phyloP scores from a whole-genome alignment of 352 stramenopile genomes.

The Globisporangium heterothallicum region DNA sequence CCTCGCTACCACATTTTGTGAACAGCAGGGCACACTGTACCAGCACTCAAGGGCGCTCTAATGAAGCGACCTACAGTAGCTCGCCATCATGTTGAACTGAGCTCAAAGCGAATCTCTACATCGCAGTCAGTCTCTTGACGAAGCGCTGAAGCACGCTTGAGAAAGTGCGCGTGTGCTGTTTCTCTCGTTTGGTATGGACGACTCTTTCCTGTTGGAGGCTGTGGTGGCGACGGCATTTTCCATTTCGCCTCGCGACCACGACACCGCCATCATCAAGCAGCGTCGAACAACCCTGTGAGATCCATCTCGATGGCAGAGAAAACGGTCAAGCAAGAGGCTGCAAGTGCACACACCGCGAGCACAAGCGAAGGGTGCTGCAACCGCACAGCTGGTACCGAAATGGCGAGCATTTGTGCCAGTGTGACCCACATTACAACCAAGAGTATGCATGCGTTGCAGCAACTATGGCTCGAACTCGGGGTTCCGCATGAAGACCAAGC shows the following conservation, averaged over 20 bases:
- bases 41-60: background rate
- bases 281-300: too few relatives aligned
- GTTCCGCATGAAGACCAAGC: constrained; percentile 22
- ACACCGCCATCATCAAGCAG: too few relatives aligned
- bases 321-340: background rate
- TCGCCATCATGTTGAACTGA: background rate
- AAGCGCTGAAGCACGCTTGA: background rate
- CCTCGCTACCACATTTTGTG: background rate
- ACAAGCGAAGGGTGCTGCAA: background rate
- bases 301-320: background rate
- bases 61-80: background rate
- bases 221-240: constrained; percentile 2
- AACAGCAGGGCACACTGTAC: background rate
- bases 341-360: background rate
- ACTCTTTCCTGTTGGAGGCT: too few relatives aligned
- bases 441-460: constrained; percentile 17
- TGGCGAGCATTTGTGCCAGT: background rate
- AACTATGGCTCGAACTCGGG: constrained; percentile 30
- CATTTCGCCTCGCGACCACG: background rate
- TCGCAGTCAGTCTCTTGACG: too few relatives aligned
- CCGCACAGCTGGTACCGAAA: background rate
- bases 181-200: too few relatives aligned
- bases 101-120: too few relatives aligned
- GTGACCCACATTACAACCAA: constrained; percentile 4
- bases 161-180: background rate